phyloP scores from a whole-genome alignment of 169 alveolate genomes.

The Cardiosporidium cionae region DNA sequence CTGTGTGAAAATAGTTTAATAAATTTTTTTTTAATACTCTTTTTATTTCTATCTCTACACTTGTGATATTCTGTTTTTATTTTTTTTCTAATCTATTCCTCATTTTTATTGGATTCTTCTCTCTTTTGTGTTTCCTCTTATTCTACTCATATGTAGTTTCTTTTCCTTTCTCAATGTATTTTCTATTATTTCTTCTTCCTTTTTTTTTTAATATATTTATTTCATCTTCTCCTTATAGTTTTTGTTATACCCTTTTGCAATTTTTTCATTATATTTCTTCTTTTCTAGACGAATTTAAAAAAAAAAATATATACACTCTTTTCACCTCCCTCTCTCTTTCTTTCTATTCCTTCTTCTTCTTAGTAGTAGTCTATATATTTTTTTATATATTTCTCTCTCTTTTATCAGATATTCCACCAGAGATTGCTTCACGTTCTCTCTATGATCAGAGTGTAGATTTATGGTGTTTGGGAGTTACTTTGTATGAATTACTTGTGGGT shows the following conservation, averaged over 20 bases:
- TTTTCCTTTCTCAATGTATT: neutral
- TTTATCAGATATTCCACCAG: constrained; percentile 76
- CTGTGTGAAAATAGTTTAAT: neutral
- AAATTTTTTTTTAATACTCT: too few species aligned
- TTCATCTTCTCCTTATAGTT: too few species aligned
- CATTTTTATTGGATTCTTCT: neutral
- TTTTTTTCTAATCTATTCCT: too few species aligned
- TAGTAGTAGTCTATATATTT: neutral
- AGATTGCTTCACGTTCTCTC: constrained; percentile 65
- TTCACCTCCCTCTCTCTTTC: too few species aligned
- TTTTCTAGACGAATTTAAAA: too few species aligned
- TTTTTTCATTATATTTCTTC: too few species aligned
- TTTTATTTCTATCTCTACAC: too few species aligned
- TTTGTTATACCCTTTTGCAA: too few species aligned
- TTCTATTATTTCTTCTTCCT: too few species aligned
- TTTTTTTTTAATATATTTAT: too few species aligned
- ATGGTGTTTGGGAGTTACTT: constrained; percentile 85
- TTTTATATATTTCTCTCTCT: neutral
- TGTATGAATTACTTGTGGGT: constrained; percentile 81
- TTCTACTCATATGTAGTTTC: neutral
- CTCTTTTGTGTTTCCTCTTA: neutral
- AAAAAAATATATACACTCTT: too few species aligned
- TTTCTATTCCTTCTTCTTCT: neutral
- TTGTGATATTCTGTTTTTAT: too few species aligned
- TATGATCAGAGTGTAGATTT: constrained; percentile 77